These are phyloP conservation scores for Coemansia sp. DNA, from an alignment of 192 early-diverging fungal species.

Conservation along the genomic window DNA sequence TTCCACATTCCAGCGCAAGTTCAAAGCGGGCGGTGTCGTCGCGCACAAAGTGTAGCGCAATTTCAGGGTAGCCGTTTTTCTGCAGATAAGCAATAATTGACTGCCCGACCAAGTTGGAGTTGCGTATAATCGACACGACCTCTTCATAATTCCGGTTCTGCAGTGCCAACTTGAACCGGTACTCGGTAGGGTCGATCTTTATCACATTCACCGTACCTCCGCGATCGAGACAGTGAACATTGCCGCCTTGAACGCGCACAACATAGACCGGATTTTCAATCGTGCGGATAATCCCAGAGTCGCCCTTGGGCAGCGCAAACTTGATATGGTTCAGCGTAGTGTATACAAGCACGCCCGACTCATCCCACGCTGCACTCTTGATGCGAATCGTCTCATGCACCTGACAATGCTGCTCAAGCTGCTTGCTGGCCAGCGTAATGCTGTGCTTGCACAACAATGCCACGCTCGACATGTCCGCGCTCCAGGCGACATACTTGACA, in stretches of 20 bases:
- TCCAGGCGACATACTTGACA: constrained; percentile 95
- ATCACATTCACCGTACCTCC: constrained; percentile 85
- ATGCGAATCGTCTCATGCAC: constrained; percentile 98
- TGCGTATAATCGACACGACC: constrained; percentile 94
- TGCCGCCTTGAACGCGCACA: constrained; percentile 81
- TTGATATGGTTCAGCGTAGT: constrained; percentile 98
- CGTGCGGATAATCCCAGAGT: constrained; percentile 95
- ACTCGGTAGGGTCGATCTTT: constrained; percentile 97
- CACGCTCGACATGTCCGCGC: constrained; percentile 79
- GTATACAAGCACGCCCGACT: constrained; percentile 87
- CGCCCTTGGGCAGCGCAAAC: constrained; percentile 91
- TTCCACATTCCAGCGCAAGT: constrained; percentile 93
- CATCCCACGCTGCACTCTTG: constrained; percentile 97
- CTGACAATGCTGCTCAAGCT: constrained; percentile 81
- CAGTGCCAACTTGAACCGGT: constrained; percentile 94
- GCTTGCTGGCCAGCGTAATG: constrained; percentile 85
- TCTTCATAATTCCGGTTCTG: constrained; percentile 91
- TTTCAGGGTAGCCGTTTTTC: constrained; percentile 99
- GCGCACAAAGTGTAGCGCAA: constrained; percentile 98
- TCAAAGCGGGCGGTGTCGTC: constrained; percentile 96
- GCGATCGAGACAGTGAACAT: constrained; percentile 83
- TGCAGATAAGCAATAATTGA: constrained; percentile 98
- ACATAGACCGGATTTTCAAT: constrained; percentile 95
- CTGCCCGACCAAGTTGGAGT: constrained; percentile 94
- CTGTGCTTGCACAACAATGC: constrained; percentile 96